Evolutionary conservation across 169 alveolate species (phyloP).

Genomic region (Babesia divergens): DNA sequence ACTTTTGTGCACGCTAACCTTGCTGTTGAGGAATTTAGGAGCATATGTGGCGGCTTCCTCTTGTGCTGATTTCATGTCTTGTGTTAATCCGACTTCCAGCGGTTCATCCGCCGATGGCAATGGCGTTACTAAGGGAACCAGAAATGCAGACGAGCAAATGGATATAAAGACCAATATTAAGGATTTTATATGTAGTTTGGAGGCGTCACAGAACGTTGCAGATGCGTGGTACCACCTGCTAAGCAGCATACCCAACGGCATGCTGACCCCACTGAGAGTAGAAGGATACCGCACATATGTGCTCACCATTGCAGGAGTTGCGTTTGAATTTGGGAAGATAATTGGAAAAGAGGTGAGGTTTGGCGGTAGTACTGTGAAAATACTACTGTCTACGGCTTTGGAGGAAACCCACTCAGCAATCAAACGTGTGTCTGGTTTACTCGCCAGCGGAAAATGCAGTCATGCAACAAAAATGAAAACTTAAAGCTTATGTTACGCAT

Average conservation of each 20-base stretch:
- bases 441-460: no score
- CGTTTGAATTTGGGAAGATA: not conserved
- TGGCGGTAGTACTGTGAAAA: not conserved
- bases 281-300: slow-evolving; percentile 9
- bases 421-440: not conserved
- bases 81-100: no score
- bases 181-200: not conserved
- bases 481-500: not conserved
- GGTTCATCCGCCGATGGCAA: no score
- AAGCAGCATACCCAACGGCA: not conserved
- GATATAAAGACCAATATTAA: not conserved
- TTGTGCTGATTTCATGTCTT: no score
- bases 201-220: slow-evolving; percentile 12
- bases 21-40: not conserved
- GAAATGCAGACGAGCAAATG: no score
- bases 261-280: not conserved
- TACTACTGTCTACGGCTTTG: not conserved
- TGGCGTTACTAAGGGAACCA: no score
- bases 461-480: no score
- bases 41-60: no score
- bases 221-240: slow-evolving; percentile 3
- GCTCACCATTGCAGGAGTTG: not conserved
- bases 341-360: no score
- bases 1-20: slow-evolving; percentile 1
- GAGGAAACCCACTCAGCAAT: not conserved